Evolutionary conservation across 306 rosid species (phyloP), one percentile per base, ranked within the genome.

Genomic region (Carpinus fangiana): DNA sequence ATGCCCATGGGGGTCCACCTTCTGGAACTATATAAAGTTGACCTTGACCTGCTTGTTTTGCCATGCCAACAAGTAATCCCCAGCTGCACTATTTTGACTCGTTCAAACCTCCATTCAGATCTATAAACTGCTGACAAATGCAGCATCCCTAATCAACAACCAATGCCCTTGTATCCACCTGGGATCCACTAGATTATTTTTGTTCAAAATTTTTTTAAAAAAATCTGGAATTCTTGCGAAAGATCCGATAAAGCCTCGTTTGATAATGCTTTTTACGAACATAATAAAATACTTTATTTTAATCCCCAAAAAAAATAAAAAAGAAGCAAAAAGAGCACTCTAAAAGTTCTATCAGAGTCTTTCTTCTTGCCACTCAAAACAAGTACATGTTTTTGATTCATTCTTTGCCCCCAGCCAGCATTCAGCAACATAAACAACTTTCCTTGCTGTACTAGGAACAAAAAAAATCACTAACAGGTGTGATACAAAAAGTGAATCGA

Each of bases 1-100:
- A 43, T 45, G 18, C 70, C 57, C 8, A 4, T 65, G 71, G 71
- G 52, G 62, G 52, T 57, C 76, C n/a, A n/a, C n/a, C 12, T n/a
- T 48, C 23, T 23, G 62, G 34, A 51, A 21, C 17, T 56, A 50
- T 28, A 46, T 7, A 34, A 51, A 51, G 78, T 62, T 72, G 78
- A 79, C 82, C 70, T 83, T 77, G 83, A 88, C 87, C 68, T 53
- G 10, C 78, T 78, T 80, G 59, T 6, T 1, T 1, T 18, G 2
- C 59, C 59, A 17, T 61, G 46, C 59, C 79, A 45, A 74, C 78
- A 86, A 81, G 81, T n/a, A 57, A 74, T 78, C 43, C 68, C 9
- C 75, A 73, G 85, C 86, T 72, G 80, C 73, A 75, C 88, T 69
- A 62, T 47, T 86, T 86, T 86, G 87, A 86, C 90, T 18, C 14